phyloP scores from a whole-genome alignment of 257 asterid species.

The Solanum clarkiae region DNA sequence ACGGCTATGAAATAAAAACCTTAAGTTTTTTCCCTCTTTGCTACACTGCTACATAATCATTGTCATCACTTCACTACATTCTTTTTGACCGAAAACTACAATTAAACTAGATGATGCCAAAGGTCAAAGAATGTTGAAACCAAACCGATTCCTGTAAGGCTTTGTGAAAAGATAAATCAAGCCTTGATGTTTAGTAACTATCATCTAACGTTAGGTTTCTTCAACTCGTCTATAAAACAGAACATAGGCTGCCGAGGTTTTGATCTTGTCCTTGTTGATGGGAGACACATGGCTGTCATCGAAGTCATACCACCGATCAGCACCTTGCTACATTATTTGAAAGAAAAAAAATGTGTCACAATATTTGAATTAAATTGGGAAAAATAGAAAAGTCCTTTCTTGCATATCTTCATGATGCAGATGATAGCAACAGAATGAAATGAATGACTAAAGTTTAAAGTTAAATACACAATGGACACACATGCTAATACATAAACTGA shows the following conservation, averaged over 20 bases:
- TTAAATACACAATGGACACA: not conserved
- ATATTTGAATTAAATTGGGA: not conserved
- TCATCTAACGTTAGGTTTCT: conserved; percentile 26
- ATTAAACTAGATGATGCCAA: conserved; percentile 11
- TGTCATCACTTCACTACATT: not conserved
- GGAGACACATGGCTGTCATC: conserved; percentile 76
- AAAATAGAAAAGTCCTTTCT: not conserved
- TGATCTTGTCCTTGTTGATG: conserved; percentile 68
- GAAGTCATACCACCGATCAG: conserved; percentile 78
- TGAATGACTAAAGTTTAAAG: not conserved
- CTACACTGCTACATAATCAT: not conserved
- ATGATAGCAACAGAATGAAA: not conserved
- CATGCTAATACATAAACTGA: not conserved
- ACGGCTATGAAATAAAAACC: not conserved
- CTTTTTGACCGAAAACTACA: not conserved
- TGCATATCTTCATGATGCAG: not conserved
- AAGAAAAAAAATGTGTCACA: not conserved
- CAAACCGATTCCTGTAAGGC: conserved; percentile 3
- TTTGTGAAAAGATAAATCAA: conserved; percentile 7
- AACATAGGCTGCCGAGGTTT: conserved; percentile 83
- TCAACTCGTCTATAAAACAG: conserved; percentile 70
- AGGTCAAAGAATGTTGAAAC: conserved; percentile 32
- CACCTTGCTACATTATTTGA: conserved; percentile 53
- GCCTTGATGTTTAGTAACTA: conserved; percentile 16
- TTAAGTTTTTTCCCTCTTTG: not conserved